Conservation (phyloP, 2,329 filamentous ascomycete species). For the Calcarisporium arbuscula region DNA sequence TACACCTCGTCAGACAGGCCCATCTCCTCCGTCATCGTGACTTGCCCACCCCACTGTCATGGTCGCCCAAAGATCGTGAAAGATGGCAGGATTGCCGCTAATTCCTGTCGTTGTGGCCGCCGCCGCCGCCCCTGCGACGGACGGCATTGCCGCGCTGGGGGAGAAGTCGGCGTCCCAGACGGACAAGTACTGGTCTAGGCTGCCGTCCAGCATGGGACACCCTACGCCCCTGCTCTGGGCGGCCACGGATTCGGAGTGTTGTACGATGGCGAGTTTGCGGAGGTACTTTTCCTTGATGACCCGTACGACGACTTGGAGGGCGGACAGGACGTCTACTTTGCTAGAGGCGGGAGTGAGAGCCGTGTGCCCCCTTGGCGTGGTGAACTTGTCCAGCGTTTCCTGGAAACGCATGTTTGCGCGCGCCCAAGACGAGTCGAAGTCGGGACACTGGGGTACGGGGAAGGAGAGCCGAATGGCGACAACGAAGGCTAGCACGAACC, state of each 20-base stretch:
- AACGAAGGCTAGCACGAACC: constrained; percentile 34
- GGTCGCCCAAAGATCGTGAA: constrained; percentile 41
- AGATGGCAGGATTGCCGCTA: constrained; percentile 19
- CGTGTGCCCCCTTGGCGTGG: constrained; percentile 21
- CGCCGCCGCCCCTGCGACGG: constrained; percentile 5
- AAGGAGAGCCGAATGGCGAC: constrained; percentile 42
- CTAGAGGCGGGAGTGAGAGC: constrained; percentile 18
- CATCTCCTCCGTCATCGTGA: constrained; percentile 7
- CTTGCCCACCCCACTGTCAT: constrained; percentile 41
- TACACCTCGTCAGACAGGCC: no score
- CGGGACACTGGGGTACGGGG: constrained; percentile 29
- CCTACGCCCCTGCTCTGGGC: constrained; percentile 15
- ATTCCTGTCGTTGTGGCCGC: constrained; percentile 6
- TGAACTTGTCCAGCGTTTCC: constrained; percentile 26
- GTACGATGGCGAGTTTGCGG: no score
- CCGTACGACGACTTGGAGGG: constrained; percentile 38
- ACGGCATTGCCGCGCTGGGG: constrained; percentile 10
- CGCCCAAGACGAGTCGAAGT: constrained; percentile 29
- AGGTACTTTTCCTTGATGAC: constrained; percentile 41
- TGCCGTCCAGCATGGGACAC: constrained; percentile 48
- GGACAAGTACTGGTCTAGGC: constrained; percentile 37
- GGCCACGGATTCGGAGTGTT: constrained; percentile 21
- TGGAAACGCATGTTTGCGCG: constrained; percentile 33
- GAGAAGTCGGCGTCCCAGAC: constrained; percentile 35
- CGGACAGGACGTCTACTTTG: constrained; percentile 36